A percentile compares a stretch with the other conserved stretches of the same genome.
These are phyloP conservation scores for Solanum commersonii DNA, from an alignment of 257 asterid genomes.

Conservation along the genomic window DNA sequence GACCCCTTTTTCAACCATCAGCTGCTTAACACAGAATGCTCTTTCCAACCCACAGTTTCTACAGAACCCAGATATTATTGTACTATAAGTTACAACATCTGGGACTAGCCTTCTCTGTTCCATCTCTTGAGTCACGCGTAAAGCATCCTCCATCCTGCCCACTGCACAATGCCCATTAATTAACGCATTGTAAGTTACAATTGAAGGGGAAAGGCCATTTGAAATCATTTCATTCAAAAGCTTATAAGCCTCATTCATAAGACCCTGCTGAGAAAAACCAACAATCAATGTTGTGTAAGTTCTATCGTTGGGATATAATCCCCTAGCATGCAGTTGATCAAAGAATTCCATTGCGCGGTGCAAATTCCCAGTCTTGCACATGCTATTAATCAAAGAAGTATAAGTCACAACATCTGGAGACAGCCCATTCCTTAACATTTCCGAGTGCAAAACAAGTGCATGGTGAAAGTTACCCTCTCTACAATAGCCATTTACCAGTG, in stretches of 20 bases:
- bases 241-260: constrained; percentile 56
- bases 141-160: constrained; percentile 54
- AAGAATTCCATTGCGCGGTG: constrained; percentile 66
- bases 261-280: constrained; percentile 76
- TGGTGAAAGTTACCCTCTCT: constrained; percentile 70
- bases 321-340: constrained; percentile 60
- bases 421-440: constrained; percentile 76
- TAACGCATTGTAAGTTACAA: constrained; percentile 73
- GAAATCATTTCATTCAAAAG: constrained; percentile 47
- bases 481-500: constrained; percentile 75
- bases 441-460: constrained; percentile 67
- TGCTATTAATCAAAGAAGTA: constrained; percentile 65
- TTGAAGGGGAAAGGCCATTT: constrained; percentile 55
- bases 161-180: constrained; percentile 65
- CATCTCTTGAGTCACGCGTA: constrained; percentile 44
- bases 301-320: constrained; percentile 63
- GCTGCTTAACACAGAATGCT: constrained; percentile 55
- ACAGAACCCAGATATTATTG: constrained; percentile 56
- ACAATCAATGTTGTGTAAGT: constrained; percentile 76
- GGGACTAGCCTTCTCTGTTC: constrained; percentile 37
- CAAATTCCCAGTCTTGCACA: constrained; percentile 62
- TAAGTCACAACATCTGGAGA: constrained; percentile 80
- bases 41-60: constrained; percentile 45
- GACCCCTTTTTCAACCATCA: constrained; percentile 65
- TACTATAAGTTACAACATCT: constrained; percentile 81